phyloP scores from a whole-genome alignment of 441 rosid species.

The Raphanus hybrid region DNA sequence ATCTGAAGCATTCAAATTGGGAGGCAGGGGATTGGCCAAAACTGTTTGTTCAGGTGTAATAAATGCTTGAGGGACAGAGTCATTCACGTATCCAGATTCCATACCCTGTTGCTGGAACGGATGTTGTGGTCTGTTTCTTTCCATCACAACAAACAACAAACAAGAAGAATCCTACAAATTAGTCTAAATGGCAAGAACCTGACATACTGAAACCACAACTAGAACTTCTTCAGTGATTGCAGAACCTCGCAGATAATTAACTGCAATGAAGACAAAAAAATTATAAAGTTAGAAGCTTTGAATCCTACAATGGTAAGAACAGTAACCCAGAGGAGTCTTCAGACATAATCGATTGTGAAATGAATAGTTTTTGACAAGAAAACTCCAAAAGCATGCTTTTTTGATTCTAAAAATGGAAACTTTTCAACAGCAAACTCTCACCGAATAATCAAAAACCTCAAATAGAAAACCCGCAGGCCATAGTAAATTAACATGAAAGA shows the following conservation, averaged over 20 bases:
- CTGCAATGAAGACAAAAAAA: constrained; percentile 20
- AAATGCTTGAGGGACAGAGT: constrained; percentile 52
- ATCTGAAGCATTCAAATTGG: too few relatives aligned
- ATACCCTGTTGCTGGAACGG: constrained; percentile 51
- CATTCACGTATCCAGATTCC: constrained; percentile 62
- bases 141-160: constrained; percentile 46
- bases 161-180: constrained; percentile 25
- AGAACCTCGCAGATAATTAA: constrained; percentile 25
- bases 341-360: neutral
- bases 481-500: neutral
- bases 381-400: constrained; percentile 37
- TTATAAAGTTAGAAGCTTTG: constrained; percentile 13
- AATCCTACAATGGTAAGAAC: constrained; percentile 40
- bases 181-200: constrained; percentile 23
- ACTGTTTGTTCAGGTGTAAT: too few relatives aligned
- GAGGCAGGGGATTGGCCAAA: constrained; percentile 11
- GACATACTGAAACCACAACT: constrained; percentile 20
- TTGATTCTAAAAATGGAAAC: constrained; percentile 22
- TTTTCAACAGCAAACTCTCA: constrained; percentile 27
- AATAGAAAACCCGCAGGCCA: constrained; percentile 3
- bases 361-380: constrained; percentile 28
- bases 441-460: constrained; percentile 26
- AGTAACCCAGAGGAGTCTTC: constrained; percentile 1
- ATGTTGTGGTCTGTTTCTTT: constrained; percentile 52
- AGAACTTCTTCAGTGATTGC: constrained; percentile 29